These are phyloP conservation scores for Hippophae tibetana DNA, from an alignment of 306 rosid genomes.

Conservation along the genomic window DNA sequence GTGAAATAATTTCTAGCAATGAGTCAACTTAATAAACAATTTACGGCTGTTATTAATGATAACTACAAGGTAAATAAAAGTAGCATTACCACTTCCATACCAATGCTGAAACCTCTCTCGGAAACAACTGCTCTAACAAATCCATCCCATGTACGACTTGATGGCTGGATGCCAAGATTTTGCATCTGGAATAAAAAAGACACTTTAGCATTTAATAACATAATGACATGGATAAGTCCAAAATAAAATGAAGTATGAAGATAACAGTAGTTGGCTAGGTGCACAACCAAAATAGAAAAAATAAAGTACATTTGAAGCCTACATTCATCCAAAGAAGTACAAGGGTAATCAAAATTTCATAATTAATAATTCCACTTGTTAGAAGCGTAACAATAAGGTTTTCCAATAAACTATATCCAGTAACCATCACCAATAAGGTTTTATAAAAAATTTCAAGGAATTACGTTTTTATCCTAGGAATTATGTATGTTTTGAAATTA, in stretches of 20 bases:
- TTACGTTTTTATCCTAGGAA: background rate
- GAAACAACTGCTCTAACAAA: slow-evolving; percentile 48
- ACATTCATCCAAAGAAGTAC: slow-evolving; percentile 16
- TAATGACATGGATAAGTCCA: slow-evolving; percentile 14
- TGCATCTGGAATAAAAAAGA: slow-evolving; percentile 56
- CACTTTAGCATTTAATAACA: slow-evolving; percentile 25
- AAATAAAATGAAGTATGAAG: slow-evolving; percentile 22
- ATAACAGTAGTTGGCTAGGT: background rate
- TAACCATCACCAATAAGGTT: no score
- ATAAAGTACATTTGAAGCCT: slow-evolving; percentile 7
- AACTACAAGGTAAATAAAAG: slow-evolving; percentile 11
- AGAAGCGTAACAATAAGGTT: no score
- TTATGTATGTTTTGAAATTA: background rate
- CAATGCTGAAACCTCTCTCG: slow-evolving; percentile 36
- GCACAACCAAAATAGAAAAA: background rate
- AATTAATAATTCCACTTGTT: no score
- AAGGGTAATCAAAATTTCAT: no score
- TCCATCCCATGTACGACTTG: slow-evolving; percentile 51
- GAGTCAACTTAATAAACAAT: slow-evolving; percentile 1
- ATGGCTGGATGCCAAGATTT: slow-evolving; percentile 60
- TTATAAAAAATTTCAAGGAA: background rate
- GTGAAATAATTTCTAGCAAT: slow-evolving; percentile 5
- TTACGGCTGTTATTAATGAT: no score
- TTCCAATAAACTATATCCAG: no score
- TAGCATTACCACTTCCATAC: slow-evolving; percentile 52